phyloP scores from a whole-genome alignment of 2,329 filamentous ascomycete species.

The Aspergillus fructus region DNA sequence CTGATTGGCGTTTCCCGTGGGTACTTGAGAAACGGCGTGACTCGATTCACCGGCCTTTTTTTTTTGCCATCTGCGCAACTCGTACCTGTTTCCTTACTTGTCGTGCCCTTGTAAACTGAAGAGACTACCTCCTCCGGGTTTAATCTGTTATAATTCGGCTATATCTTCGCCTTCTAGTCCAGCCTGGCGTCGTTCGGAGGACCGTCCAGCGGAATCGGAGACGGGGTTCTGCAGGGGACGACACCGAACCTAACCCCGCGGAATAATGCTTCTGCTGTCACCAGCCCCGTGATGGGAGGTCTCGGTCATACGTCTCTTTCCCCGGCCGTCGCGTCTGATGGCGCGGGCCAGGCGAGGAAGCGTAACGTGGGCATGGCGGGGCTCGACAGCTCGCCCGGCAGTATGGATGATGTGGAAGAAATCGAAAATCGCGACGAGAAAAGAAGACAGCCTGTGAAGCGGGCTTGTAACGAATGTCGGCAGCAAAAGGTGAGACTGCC shows the following conservation, averaged over 20 bases:
- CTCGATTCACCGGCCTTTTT: conserved; percentile 3
- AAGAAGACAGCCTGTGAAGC: conserved; percentile 52
- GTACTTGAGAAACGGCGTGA: background rate
- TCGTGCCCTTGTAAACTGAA: background rate
- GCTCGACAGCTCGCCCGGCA: conserved; percentile 49
- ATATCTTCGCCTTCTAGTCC: conserved; percentile 21
- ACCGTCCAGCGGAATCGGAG: conserved; percentile 36
- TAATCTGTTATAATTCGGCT: conserved; percentile 15
- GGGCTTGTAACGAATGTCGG: conserved; percentile 68
- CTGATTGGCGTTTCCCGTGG: background rate
- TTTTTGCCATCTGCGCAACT: conserved; percentile 2
- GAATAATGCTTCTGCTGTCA: conserved; percentile 38
- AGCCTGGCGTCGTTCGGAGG: conserved; percentile 38
- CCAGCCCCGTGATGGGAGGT: conserved; percentile 39
- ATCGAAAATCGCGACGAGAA: conserved; percentile 43
- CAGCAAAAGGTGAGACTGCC: conserved; percentile 61
- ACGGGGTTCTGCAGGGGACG: conserved; percentile 29
- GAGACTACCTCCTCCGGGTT: background rate
- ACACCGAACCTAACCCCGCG: conserved; percentile 25
- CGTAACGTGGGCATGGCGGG: conserved; percentile 45
- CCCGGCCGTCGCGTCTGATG: conserved; percentile 28
- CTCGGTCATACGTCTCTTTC: conserved; percentile 31
- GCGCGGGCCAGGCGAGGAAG: conserved; percentile 37
- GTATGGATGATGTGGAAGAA: conserved; percentile 47
- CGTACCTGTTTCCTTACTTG: background rate